These are phyloP conservation scores for Plasmodium adleri DNA, from an alignment of 169 alveolate genomes.

Conservation along the genomic window DNA sequence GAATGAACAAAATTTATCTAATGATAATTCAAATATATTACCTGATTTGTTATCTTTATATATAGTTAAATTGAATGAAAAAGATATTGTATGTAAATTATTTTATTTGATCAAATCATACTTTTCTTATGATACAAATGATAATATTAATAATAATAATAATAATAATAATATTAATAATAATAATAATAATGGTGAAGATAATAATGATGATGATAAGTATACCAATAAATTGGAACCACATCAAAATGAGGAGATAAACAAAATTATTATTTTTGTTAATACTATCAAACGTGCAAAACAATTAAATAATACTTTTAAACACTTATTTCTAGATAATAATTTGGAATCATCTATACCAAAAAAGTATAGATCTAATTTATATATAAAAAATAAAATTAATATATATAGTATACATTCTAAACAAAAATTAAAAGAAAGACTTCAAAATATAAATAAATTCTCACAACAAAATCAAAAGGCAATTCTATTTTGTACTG, in stretches of 20 bases:
- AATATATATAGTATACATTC: slow-evolving; percentile 53
- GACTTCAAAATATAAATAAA: slow-evolving; percentile 38
- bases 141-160: neutral
- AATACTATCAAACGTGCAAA: slow-evolving; percentile 54
- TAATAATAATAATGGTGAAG: neutral
- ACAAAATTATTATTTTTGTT: slow-evolving; percentile 62
- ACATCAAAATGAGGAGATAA: slow-evolving; percentile 8
- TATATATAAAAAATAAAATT: slow-evolving; percentile 23
- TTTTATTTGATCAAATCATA: slow-evolving; percentile 34
- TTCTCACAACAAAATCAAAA: slow-evolving; percentile 44
- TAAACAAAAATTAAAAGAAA: slow-evolving; percentile 38
- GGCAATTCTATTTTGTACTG: slow-evolving; percentile 92
- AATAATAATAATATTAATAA: neutral
- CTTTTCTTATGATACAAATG: neutral
- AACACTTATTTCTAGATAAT: slow-evolving; percentile 34
- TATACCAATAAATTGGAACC: neutral
- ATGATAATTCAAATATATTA: slow-evolving; percentile 6
- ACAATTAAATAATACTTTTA: slow-evolving; percentile 18
- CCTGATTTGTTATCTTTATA: slow-evolving; percentile 39
- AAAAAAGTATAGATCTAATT: slow-evolving; percentile 33
- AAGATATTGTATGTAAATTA: slow-evolving; percentile 22
- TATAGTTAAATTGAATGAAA: slow-evolving; percentile 57
- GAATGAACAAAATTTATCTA: neutral
- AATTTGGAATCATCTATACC: slow-evolving; percentile 64
- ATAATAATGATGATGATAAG: neutral